Conservation (phyloP, 2,329 filamentous ascomycete genomes). For the Pestalotiopsis sp. region DNA sequence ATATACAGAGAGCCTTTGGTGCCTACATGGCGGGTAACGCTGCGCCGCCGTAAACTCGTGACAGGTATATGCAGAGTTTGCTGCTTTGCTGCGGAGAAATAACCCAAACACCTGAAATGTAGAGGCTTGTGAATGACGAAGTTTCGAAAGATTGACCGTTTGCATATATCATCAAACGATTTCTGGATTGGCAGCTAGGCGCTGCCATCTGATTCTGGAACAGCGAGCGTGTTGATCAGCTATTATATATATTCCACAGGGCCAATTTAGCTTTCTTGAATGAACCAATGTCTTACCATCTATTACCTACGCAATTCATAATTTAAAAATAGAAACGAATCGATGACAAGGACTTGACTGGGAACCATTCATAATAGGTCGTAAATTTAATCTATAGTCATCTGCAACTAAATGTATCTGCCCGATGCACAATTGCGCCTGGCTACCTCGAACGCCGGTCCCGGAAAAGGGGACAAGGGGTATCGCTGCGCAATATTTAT, state of each 20-base stretch:
- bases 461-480: neutral
- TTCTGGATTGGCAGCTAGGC: neutral
- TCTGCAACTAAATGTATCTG: neutral
- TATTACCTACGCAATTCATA: neutral
- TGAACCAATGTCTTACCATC: neutral
- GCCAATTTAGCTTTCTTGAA: neutral
- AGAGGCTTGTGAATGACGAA: neutral
- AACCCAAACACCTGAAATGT: neutral
- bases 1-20: slow-evolving; percentile 50
- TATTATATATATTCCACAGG: neutral
- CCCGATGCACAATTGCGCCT: neutral
- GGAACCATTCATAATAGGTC: neutral
- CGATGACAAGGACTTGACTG: neutral
- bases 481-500: neutral
- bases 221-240: neutral
- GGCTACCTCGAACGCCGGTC: neutral
- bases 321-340: neutral
- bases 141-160: neutral
- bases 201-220: neutral
- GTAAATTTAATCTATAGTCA: neutral
- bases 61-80: neutral
- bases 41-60: slow-evolving; percentile 28
- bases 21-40: slow-evolving; percentile 55
- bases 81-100: no score
- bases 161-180: no score